Base-by-base conservation (phyloP, 768 basidiomycete genomes). In the Gyrodon lividus region DNA sequence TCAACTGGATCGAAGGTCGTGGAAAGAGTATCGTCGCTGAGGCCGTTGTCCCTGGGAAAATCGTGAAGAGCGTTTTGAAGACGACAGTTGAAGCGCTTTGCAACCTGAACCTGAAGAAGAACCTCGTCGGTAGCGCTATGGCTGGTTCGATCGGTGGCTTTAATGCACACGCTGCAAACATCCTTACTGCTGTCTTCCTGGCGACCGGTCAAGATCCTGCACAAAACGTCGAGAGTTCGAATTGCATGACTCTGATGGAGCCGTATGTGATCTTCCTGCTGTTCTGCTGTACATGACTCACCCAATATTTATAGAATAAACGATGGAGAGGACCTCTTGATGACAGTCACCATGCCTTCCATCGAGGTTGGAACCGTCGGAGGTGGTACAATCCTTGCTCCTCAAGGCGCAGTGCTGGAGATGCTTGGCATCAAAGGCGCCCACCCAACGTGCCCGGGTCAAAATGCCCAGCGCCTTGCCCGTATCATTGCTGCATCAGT, bases 1-100 rank as follows among this genome's bases (percentile, higher is more conserved):
- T 99, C 72, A 99, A 98, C 73, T 99, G 97, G 97, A 98, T 98
- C 56, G 96, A 98, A 72, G 97, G 97, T 2, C 79, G 97, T 37
- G 97, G 97, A 22, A 99, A 99, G 87, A 90, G 90, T 48, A 89
- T 99, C 17, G 95, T 98, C 43, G 96, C 93, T 0, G 96, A 99
- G 73, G 94, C 95, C 2, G 79, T 98, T 43, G 73, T 99, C 28
- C 90, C 96, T 0, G 95, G 95, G 0, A 83, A 84, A 57, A 75
- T 94, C 31, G 94, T 99, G 51, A 86, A 85, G 79, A 79, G 73
- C 33, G 93, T 99, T 58, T 72, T 99, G 61, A 99, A 98, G 84
- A 98, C 97, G 41, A 97, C 89, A 8, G 93, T 98, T 16, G 84
- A 81, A 61, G 85, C 86, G 47, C 68, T 98, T 56, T 92, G 90